Conservation (phyloP, 768 basidiomycete species). For the Lactifluus echinatus region DNA sequence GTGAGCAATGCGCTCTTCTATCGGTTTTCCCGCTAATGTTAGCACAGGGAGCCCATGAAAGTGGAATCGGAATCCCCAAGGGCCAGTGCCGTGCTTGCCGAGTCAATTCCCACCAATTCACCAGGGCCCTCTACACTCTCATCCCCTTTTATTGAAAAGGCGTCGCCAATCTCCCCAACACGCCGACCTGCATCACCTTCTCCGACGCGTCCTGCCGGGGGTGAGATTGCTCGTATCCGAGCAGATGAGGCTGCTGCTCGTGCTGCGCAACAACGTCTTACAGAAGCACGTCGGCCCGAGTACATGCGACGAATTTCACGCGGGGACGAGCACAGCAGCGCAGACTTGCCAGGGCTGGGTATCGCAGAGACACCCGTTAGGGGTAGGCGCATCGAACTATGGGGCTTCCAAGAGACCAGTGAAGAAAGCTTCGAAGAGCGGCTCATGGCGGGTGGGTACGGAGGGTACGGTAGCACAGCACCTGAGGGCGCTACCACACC, state of each 20-base stretch:
- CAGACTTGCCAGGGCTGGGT: constrained; percentile 34
- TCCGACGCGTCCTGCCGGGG: constrained; percentile 30
- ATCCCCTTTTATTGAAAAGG: constrained; percentile 27
- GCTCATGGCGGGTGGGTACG: constrained; percentile 75
- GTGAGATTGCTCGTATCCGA: constrained; percentile 54
- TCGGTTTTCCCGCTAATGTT: background rate
- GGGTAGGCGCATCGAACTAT: constrained; percentile 64
- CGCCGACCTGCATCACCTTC: constrained; percentile 22
- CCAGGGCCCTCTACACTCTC: constrained; percentile 24
- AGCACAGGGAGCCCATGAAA: background rate
- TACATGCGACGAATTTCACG: constrained; percentile 47
- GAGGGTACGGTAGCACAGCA: constrained; percentile 43
- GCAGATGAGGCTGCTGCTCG: constrained; percentile 44
- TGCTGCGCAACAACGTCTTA: constrained; percentile 40
- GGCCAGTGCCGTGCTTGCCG: constrained; percentile 7
- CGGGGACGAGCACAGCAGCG: constrained; percentile 33
- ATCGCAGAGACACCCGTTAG: constrained; percentile 64
- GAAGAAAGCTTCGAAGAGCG: constrained; percentile 84
- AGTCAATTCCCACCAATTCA: constrained; percentile 20
- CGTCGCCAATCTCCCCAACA: constrained; percentile 11
- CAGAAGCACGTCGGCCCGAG: constrained; percentile 60
- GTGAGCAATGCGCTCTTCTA: background rate
- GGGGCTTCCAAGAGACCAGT: constrained; percentile 28
- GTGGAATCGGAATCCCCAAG: constrained; percentile 10
- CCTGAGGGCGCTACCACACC: constrained; percentile 23